phyloP scores from a whole-genome alignment of 164 flowering plant species.

The Tetrastigma voinierianum region DNA sequence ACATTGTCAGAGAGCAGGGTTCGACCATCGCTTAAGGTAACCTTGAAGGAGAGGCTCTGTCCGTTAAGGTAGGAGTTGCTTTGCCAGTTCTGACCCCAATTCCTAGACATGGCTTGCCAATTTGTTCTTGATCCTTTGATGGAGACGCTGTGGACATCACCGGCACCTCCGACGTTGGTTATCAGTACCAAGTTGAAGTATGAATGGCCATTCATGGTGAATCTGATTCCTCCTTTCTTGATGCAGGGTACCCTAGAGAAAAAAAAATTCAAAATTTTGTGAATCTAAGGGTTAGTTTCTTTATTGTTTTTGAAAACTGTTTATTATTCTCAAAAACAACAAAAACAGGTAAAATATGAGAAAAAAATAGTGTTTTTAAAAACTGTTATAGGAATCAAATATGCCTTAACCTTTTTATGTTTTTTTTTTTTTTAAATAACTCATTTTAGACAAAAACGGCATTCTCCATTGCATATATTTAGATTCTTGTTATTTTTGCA shows the following conservation, averaged over 20 bases:
- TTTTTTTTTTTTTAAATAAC: no score
- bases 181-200: conserved; percentile 79
- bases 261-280: neutral
- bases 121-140: conserved; percentile 71
- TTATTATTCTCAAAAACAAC: no score
- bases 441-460: no score
- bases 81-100: conserved; percentile 95
- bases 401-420: no score
- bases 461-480: no score
- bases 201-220: conserved; percentile 73
- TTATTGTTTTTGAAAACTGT: no score
- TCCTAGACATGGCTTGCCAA: conserved; percentile 80
- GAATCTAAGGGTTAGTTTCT: no score
- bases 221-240: conserved; percentile 74
- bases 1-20: conserved; percentile 47
- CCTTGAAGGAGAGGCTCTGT: conserved; percentile 71
- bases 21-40: conserved; percentile 68
- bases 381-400: no score
- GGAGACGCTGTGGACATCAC: conserved; percentile 58
- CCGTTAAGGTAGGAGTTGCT: conserved; percentile 66
- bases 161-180: conserved; percentile 84
- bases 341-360: no score
- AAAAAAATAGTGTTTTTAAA: no score
- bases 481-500: no score
- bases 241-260: conserved; percentile 58